Percentiles rank a stretch among this genome's conserved stretches.
Evolutionary conservation across 2,329 filamentous ascomycete species (phyloP).

Genomic region (Kalaharituber pfeilii): DNA sequence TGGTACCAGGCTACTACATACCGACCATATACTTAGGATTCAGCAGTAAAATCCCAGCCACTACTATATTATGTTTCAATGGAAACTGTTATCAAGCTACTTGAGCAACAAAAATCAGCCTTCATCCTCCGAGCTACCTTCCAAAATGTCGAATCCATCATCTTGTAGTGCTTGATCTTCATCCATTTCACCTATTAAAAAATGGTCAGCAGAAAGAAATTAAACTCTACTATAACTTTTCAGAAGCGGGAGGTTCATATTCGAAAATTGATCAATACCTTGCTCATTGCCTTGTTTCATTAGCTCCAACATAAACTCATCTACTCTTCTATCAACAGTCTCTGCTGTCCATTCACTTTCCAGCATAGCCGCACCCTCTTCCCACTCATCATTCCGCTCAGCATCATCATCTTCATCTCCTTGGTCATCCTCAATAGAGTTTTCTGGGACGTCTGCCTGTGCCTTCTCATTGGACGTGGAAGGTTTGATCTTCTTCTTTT

Average conservation of each 20-base stretch:
- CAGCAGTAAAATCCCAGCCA: no score
- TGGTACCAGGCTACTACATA: no score
- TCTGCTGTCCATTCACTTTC: background rate
- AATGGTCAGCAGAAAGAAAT: background rate
- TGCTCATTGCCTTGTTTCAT: constrained; percentile 11
- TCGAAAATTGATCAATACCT: no score
- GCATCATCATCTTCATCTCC: constrained; percentile 23
- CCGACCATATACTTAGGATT: no score
- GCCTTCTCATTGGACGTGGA: constrained; percentile 18
- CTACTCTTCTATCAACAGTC: constrained; percentile 12
- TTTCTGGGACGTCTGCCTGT: constrained; percentile 19
- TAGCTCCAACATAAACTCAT: constrained; percentile 17
- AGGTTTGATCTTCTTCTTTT: constrained; percentile 23
- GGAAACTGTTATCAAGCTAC: no score
- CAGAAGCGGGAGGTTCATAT: no score
- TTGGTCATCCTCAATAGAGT: constrained; percentile 7
- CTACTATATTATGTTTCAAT: no score
- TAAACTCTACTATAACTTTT: no score
- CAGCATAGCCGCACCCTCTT: constrained; percentile 7
- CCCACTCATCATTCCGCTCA: constrained; percentile 17
- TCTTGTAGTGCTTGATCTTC: background rate
- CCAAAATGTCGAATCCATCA: background rate
- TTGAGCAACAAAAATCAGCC: background rate
- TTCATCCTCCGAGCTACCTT: background rate
- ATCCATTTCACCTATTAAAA: background rate